Evolutionary conservation across 2,329 filamentous ascomycete genomes (phyloP), one percentile per base, ranked within the genome.

Genomic region (Aureobasidium pullulans): DNA sequence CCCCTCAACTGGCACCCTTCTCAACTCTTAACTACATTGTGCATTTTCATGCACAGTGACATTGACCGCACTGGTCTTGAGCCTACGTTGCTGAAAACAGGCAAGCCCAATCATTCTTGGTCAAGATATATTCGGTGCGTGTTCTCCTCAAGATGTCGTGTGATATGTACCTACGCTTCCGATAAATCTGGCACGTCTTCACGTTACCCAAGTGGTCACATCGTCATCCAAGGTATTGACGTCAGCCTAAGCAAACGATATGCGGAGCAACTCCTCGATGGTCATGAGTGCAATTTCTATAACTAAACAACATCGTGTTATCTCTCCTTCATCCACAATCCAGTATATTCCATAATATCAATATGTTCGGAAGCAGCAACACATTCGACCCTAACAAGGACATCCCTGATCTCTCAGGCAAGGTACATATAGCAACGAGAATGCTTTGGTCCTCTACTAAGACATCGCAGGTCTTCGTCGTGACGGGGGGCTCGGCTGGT

Each of bases 401-500:
- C 57, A 71, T 76, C n/a, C 73, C 74, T 3, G 71, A 75, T 59
- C 69, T 76, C 2, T 69, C 64, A 52, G 70, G 71, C 58, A 74
- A 73, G 65, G 71, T 72, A 63, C 43, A 59, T 16, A 16, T 16
- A 6, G 16, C 28, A 7, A 4, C 34, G 9, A 50, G 9, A 6
- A 8, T 31, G 10, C 15, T 16, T 9, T 5, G 6, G 11, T 15
- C 47, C 7, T 23, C 23, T 9, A n/a, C 9, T 34, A 19, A 28
- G 23, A 15, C 6, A 28, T 39, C 47, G 6, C 31, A 37, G 71
- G 69, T 77, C 16, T 80, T 75, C 56, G 69, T 79, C 16, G 74
- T 80, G 13, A 79, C 77, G 0, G 76, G 77, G n/a, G 77, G 77
- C 23, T 76, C 72, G 19, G 74, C 76, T n/a, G 77, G 77, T 19